A percentile compares a stretch with the other conserved stretches of the same genome.
phyloP scores from a whole-genome alignment of 345 rosid species.

The Ceriops tagal region DNA sequence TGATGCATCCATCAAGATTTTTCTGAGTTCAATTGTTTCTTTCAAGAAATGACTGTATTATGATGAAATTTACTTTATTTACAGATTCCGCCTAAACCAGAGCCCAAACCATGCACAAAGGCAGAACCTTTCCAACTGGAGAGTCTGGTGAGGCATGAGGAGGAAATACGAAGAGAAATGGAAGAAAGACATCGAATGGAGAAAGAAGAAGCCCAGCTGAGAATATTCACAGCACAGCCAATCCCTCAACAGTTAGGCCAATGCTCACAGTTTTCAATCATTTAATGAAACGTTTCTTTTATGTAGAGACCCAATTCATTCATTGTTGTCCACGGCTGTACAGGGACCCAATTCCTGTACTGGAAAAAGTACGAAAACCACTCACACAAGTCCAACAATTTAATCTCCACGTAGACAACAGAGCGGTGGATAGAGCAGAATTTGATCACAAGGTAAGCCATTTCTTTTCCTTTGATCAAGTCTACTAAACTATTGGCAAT shows the following conservation, averaged over 20 bases:
- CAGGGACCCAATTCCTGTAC: slow-evolving; percentile 93
- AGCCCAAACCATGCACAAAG: slow-evolving; percentile 71
- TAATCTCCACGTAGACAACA: slow-evolving; percentile 57
- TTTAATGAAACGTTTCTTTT: too few species aligned
- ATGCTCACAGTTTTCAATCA: neutral
- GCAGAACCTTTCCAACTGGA: slow-evolving; percentile 87
- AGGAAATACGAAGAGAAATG: slow-evolving; percentile 73
- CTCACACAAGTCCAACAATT: slow-evolving; percentile 76
- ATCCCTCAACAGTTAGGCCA: slow-evolving; percentile 64
- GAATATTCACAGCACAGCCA: slow-evolving; percentile 78
- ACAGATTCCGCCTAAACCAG: slow-evolving; percentile 92
- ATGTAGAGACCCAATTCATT: neutral
- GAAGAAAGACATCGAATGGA: slow-evolving; percentile 72
- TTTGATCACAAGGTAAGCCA: slow-evolving; percentile 77
- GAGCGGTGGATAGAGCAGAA: slow-evolving; percentile 82
- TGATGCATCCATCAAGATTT: neutral
- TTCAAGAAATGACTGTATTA: neutral
- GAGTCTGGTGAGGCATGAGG: slow-evolving; percentile 82
- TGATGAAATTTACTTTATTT: neutral
- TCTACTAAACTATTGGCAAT: neutral
- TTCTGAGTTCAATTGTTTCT: neutral
- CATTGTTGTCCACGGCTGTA: neutral
- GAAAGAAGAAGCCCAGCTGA: slow-evolving; percentile 65
- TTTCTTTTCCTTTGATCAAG: slow-evolving; percentile 2
- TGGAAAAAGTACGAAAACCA: slow-evolving; percentile 82